phyloP scores from a whole-genome alignment of 345 rosid genomes.

The Theobroma cacao region DNA sequence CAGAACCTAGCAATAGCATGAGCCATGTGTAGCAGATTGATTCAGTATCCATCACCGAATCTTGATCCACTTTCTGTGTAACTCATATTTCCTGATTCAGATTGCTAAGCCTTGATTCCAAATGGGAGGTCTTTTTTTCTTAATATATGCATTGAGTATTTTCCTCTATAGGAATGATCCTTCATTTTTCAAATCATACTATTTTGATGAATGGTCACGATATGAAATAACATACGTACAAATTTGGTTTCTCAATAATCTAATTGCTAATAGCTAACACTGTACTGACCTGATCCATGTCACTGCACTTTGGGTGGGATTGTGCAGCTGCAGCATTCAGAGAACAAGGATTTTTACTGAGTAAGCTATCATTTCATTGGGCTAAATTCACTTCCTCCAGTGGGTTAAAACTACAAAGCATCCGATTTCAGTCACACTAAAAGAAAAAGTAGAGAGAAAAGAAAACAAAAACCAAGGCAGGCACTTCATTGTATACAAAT shows the following conservation, averaged over 20 bases:
- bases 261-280: background rate
- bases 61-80: slow-evolving; percentile 2
- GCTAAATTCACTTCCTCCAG: background rate
- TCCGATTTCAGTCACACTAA: background rate
- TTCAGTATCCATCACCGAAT: background rate
- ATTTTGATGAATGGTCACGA: background rate
- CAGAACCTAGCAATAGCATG: background rate
- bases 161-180: background rate
- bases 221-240: background rate
- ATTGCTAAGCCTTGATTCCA: slow-evolving; percentile 2
- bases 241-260: background rate
- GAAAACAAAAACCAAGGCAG: background rate
- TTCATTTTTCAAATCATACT: background rate
- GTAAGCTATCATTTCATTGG: background rate
- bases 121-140: background rate
- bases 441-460: background rate
- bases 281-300: background rate
- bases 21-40: background rate
- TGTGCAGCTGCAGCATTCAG: background rate
- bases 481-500: no score
- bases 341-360: background rate
- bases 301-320: background rate
- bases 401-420: no score
- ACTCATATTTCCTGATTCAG: background rate
- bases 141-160: background rate